Base-by-base conservation (phyloP, 306 rosid genomes). In the Quercus alba region DNA sequence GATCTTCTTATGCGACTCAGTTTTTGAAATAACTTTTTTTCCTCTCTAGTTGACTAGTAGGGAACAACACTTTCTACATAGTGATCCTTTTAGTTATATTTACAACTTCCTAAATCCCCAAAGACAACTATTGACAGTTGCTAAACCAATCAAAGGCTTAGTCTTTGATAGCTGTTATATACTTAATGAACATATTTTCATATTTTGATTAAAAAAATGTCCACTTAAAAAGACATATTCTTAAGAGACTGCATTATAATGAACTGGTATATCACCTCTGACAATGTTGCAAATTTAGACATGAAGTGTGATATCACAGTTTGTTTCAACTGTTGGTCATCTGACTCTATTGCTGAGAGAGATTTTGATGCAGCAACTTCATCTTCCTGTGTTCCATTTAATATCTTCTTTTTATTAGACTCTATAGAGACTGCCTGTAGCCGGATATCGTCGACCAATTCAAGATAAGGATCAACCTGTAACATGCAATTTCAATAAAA, bases 391-490 rank as follows among this genome's bases (percentile, higher is more conserved):
- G 91, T 91, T 84, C 91, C 93, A 77, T 81, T 90, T 41, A 59
- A 49, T 35, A 84, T 78, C 73, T 77, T 89, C 81, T 78, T 86
- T 77, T 72, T 80, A 69, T 33, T 66, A 23, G 91, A 81, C 62
- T 80, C 89, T 77, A 57, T 18, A 77, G 79, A 49, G 83, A 91
- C 91, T 71, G 94, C 90, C 83, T 82, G 92, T 76, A 95, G 91
- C 82, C 87, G 81, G 77, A 81, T 83, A 84, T 90, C 90, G 20
- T 89, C 89, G 0, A 91, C 89, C 88, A 91, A 82, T 86, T 91
- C 90, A 75, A 95, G 96, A 85, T 86, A 86, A 41, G 97, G 98
- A 89, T 95, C 98, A 76, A 84, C 93, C 97, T 95, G 91, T 83
- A 59, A 70, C 59, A 75, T 80, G 78, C 76, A 63, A 73, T 79